Percentiles rank a stretch among this genome's conserved stretches.
Conservation (phyloP, 2,329 filamentous ascomycete genomes). For the Helicocarpus griseus region DNA sequence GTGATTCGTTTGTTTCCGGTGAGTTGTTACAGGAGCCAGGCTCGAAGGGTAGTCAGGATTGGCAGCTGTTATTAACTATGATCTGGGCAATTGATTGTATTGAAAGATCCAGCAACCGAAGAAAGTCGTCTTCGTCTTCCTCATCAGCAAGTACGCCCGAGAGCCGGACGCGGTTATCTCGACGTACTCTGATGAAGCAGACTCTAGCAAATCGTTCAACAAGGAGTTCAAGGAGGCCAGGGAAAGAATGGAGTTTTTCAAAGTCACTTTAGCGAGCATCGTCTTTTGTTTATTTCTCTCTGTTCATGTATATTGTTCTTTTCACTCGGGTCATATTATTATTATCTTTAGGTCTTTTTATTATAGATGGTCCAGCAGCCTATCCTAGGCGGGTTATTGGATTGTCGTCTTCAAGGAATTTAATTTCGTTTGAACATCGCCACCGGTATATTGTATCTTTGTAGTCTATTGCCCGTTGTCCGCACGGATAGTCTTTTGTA, state of each 20-base stretch:
- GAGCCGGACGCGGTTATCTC: constrained; percentile 2
- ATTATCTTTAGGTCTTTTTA: too few species aligned
- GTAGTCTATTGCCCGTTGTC: too few species aligned
- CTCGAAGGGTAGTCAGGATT: constrained; percentile 24
- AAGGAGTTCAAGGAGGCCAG: background rate
- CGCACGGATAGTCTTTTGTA: too few species aligned
- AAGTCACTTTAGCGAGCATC: background rate
- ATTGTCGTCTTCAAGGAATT: too few species aligned
- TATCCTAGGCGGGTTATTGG: too few species aligned
- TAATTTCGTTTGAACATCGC: too few species aligned
- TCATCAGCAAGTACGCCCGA: background rate
- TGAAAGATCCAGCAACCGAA: constrained; percentile 25
- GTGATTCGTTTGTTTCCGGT: constrained; percentile 26
- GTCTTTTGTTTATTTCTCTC: background rate
- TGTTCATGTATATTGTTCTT: background rate
- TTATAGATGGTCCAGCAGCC: too few species aligned
- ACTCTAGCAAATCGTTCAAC: background rate
- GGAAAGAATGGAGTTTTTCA: background rate
- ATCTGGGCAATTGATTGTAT: constrained; percentile 37
- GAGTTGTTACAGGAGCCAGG: constrained; percentile 24
- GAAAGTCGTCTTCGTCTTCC: background rate
- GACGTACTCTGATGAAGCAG: background rate
- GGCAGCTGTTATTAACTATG: constrained; percentile 39
- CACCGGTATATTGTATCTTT: too few species aligned
- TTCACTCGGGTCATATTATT: too few species aligned